Evolutionary conservation across 1,284 basidiomycete genomes (phyloP).

Genomic region (Tilletia setariae): DNA sequence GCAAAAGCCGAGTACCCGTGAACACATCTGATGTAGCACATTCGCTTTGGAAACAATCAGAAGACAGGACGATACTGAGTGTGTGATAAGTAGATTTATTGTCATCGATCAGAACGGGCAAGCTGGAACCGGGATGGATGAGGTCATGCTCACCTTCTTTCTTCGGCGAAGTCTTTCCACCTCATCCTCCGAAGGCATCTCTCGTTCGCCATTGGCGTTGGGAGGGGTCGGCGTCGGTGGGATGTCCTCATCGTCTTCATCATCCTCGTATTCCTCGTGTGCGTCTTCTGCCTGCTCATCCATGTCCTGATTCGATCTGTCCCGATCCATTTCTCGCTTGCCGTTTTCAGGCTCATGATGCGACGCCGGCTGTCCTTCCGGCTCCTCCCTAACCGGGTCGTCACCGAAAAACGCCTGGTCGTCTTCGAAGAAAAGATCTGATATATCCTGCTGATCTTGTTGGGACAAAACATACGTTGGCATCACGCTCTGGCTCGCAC

Average conservation of each 20-base stretch:
- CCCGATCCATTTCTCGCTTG: too few relatives aligned
- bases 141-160: slow-evolving; percentile 8
- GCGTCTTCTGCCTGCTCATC: background rate
- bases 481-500: background rate
- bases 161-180: background rate
- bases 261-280: background rate
- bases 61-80: slow-evolving; percentile 1
- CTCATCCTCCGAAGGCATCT: background rate
- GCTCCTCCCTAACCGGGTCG: background rate
- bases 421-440: background rate
- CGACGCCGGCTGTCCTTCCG: background rate
- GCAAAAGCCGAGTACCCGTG: too few relatives aligned
- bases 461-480: background rate
- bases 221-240: slow-evolving; percentile 8
- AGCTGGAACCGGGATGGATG: background rate
- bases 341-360: too few relatives aligned
- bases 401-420: slow-evolving; percentile 2
- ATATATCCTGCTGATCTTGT: background rate
- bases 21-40: too few relatives aligned
- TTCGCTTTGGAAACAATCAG: too few relatives aligned
- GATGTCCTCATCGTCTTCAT: slow-evolving; percentile 1
- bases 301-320: too few relatives aligned
- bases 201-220: background rate
- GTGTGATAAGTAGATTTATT: too few relatives aligned
- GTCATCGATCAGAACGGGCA: background rate